A percentile compares a stretch with the other conserved stretches of the same genome.
Evolutionary conservation across 345 rosid species (phyloP).

Genomic region (Aegle marmelos): DNA sequence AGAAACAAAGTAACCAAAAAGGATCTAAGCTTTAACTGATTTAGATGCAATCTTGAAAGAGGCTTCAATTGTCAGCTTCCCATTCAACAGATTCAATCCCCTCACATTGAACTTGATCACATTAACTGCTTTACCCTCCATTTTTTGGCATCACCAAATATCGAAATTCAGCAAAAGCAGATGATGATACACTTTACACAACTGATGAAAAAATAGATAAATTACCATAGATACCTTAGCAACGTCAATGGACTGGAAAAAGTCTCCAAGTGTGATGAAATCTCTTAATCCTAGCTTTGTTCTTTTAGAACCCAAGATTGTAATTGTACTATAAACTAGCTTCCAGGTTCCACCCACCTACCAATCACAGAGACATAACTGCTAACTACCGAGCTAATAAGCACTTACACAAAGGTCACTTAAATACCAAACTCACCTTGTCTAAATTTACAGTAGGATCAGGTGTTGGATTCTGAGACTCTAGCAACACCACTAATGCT

Average conservation of each 20-base stretch:
- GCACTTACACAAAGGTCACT: neutral
- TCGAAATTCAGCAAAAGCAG: slow-evolving; percentile 21
- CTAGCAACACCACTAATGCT: slow-evolving; percentile 50
- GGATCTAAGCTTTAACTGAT: slow-evolving; percentile 39
- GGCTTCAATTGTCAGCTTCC: slow-evolving; percentile 72
- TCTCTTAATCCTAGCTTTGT: slow-evolving; percentile 85
- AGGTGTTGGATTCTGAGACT: slow-evolving; percentile 80
- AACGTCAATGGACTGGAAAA: slow-evolving; percentile 70
- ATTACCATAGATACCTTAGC: slow-evolving; percentile 42
- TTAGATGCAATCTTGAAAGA: slow-evolving; percentile 66
- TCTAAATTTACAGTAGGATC: slow-evolving; percentile 59
- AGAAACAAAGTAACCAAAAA: neutral
- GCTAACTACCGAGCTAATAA: neutral
- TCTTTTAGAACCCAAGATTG: slow-evolving; percentile 73
- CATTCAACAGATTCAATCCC: slow-evolving; percentile 66
- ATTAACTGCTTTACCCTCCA: slow-evolving; percentile 89
- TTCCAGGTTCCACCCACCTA: slow-evolving; percentile 83
- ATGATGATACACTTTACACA: neutral
- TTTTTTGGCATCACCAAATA: slow-evolving; percentile 28
- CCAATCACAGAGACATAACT: slow-evolving; percentile 18
- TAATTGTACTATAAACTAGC: slow-evolving; percentile 72
- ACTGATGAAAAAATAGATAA: neutral
- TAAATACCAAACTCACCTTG: slow-evolving; percentile 35
- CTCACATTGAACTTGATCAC: slow-evolving; percentile 80
- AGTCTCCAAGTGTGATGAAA: slow-evolving; percentile 74